A percentile compares a stretch with the other conserved stretches of the same genome.
Conservation (phyloP, 2,329 filamentous ascomycete genomes). For the Xylaria sp. region DNA sequence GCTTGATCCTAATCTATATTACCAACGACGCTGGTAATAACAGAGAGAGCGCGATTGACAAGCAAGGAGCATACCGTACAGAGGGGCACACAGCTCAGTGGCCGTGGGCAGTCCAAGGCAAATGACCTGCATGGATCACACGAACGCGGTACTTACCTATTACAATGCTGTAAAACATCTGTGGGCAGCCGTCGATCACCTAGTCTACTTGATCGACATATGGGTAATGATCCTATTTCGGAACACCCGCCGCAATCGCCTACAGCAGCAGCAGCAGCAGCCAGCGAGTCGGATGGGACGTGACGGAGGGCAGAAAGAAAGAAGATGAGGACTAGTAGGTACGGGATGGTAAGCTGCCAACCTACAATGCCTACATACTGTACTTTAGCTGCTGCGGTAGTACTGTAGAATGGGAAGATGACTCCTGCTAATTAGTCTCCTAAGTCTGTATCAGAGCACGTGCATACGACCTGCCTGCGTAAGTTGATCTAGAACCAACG, state of each 20-base stretch:
- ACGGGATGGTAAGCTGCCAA: not conserved
- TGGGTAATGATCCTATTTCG: constrained; percentile 27
- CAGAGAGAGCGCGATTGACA: constrained; percentile 1
- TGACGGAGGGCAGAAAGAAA: not conserved
- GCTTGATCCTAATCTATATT: constrained; percentile 26
- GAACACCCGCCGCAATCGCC: constrained; percentile 27
- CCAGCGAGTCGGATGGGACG: not conserved
- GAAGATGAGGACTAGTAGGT: not conserved
- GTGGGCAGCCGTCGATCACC: constrained; percentile 34
- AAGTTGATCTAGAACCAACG: not conserved
- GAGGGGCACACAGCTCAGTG: not conserved
- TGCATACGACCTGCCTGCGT: not conserved
- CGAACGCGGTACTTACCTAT: constrained; percentile 22
- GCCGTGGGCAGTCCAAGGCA: not conserved
- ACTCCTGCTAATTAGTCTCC: not conserved
- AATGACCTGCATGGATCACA: constrained; percentile 21
- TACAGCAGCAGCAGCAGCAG: not conserved
- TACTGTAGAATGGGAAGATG: not conserved
- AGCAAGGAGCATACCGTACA: not conserved
- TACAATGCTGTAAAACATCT: constrained; percentile 22
- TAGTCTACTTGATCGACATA: constrained; percentile 33
- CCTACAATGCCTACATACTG: too few relatives aligned
- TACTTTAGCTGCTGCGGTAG: too few relatives aligned
- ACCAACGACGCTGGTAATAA: not conserved
- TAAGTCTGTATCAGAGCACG: not conserved